phyloP scores from a whole-genome alignment of 176 grass and related monocot genomes.

The Ananas comosus region DNA sequence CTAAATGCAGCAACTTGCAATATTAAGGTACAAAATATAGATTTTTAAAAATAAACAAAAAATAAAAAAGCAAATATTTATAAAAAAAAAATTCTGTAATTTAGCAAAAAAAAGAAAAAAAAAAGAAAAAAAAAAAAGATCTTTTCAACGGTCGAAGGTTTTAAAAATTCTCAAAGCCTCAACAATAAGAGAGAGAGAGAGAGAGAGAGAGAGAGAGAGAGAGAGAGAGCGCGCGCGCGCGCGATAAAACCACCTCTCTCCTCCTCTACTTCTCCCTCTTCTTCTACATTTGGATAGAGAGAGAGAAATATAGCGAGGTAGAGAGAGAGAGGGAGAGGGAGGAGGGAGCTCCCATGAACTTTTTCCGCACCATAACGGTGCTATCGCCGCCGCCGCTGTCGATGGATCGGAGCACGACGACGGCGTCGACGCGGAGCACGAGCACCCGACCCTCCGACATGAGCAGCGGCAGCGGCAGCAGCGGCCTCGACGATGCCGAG shows the following conservation, averaged over 20 bases:
- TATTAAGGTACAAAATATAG: too few species aligned
- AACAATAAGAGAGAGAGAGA: too few species aligned
- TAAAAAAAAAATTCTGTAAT: too few species aligned
- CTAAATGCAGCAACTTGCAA: too few species aligned
- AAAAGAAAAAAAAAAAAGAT: too few species aligned
- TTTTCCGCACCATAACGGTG: neutral
- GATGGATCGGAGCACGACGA: neutral
- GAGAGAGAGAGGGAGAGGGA: neutral
- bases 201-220: neutral
- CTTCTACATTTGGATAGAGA: neutral
- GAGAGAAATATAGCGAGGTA: too few species aligned
- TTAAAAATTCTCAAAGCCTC: neutral
- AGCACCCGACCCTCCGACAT: constrained; percentile 1
- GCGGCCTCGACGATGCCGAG: neutral
- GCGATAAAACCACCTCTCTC: neutral
- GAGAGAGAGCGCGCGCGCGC: neutral
- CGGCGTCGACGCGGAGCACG: constrained; percentile 10
- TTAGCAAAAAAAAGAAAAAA: too few species aligned
- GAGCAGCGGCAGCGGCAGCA: neutral
- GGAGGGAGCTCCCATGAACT: constrained; percentile 8
- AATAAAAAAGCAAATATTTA: too few species aligned
- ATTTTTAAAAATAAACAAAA: too few species aligned
- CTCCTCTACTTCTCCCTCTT: neutral
- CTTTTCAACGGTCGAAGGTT: too few species aligned
- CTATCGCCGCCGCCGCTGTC: neutral